Base-by-base conservation (phyloP, 225 moss, liverwort and hornwort species). In the Thuidium tamariscinum region DNA sequence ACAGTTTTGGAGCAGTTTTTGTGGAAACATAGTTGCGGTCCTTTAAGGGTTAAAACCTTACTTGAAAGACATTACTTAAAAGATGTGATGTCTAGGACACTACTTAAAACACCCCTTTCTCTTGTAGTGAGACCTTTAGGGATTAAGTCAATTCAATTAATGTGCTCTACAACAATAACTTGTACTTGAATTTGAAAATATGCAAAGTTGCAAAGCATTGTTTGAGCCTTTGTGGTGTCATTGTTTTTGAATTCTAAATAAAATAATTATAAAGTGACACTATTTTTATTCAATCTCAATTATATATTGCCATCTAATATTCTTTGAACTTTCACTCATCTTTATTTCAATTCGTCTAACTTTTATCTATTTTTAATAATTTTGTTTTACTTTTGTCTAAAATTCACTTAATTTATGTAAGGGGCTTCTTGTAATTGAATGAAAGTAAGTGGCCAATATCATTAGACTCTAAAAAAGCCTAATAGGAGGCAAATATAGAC, bases 161-260 rank as follows among this genome's bases (percentile, higher is more conserved):
- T 48, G 2, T 32, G 0, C 1, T 3, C 4, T 0, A 19, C 11
- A 49, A 73, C 18, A 30, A 72, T 30, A 48, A 30, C 7, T 32
- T 48, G 1, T 32, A 0, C 17, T 41, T 7, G 20, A 19, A 11
- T 30, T 32, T 73, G 11, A 1, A 72, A 48, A 72, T 73, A 46
- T 19, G 4, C 0, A 49, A 32, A 32, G 32, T 34, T 49, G 0
- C 1, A 20, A 32, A 4, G 1, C 0, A 13, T 6, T 6, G 12
- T 49, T 16, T n/a, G n/a, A n/a, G n/a, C n/a, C n/a, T n/a, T n/a
- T 10, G 16, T 52, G 17, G 7, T 34, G 5, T 74, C 1, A 74
- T 30, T 49, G 1, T 32, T 32, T 49, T 9, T 1, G 6, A 74
- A 32, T 48, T 32, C 32, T 11, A 20, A 11, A 49, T 46, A 11